phyloP scores from a whole-genome alignment of 202 grass and related monocot species.

The Zizania palustris region DNA sequence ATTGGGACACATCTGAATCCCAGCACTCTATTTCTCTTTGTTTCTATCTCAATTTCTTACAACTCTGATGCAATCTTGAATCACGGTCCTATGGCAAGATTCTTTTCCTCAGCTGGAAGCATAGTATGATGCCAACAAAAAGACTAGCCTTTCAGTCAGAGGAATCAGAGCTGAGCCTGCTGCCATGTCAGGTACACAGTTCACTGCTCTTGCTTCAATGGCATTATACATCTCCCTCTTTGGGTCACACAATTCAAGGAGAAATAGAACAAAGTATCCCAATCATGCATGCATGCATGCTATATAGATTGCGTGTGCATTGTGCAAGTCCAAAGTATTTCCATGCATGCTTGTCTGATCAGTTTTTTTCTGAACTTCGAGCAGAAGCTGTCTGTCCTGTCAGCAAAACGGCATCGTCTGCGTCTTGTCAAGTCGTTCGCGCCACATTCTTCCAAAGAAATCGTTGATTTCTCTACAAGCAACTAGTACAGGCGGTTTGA shows the following conservation, averaged over 20 bases:
- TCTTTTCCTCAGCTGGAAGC: slow-evolving; percentile 17
- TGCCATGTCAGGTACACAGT: background rate
- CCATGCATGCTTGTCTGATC: slow-evolving; percentile 1
- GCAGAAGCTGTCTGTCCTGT: background rate
- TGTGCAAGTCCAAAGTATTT: slow-evolving; percentile 1
- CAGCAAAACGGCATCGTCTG: background rate
- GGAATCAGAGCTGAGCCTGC: background rate
- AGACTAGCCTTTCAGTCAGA: background rate
- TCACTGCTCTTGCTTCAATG: slow-evolving; percentile 10
- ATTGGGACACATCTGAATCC: background rate
- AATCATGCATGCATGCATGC: slow-evolving; percentile 1
- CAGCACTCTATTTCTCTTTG: background rate
- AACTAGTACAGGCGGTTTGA: slow-evolving; percentile 1
- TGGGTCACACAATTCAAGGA: slow-evolving; percentile 37
- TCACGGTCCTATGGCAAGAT: slow-evolving; percentile 7
- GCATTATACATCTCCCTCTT: background rate
- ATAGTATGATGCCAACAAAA: slow-evolving; percentile 12
- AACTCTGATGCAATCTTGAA: background rate
- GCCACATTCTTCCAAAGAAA: slow-evolving; percentile 7
- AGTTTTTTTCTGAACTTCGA: slow-evolving; percentile 13
- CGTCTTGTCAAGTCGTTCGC: background rate
- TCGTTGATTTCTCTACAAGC: background rate
- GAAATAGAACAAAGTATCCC: background rate
- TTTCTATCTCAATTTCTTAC: background rate
- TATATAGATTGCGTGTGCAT: background rate